Base-by-base conservation (phyloP, 2,329 filamentous ascomycete species). In the Nothomitra cinnamomea region DNA sequence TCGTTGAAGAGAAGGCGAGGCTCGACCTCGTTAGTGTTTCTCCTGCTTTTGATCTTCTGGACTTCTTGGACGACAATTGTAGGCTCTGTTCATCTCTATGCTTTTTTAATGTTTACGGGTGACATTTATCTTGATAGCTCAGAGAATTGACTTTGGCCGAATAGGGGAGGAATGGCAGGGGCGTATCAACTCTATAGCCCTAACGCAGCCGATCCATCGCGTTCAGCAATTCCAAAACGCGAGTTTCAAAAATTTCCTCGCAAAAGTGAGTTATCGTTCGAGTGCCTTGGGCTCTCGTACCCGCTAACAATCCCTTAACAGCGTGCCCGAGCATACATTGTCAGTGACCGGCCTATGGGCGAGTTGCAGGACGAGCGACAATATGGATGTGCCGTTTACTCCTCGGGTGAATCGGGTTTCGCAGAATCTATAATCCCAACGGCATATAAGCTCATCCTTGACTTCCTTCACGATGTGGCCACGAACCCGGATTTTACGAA, bases 21-120 rank as follows among this genome's bases (percentile, higher is more conserved):
- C 62, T 94, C 19, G 80, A 88, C 61, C 63, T 95, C 32, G 72
- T 95, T 49, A 85, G 77, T 1, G 69, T 92, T 15, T 80, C 83
- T 1, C 79, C 84, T 53, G 80, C 80, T 2, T 80, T 79, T 0
- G 73, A 80, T 32, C 69, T 79, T 0, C 65, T 82, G 25, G 61
- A 67, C 13, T 82, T 83, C 57, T 69, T 92, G 8, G 73, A 80
- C 36, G 58, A 72, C 2, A 63, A 76, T 8, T 71, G 70, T 64
- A 73, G 69, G 62, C 82, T 3, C 60, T 8, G 38, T 32, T 49
- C 28, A 28, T 42, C 22, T 13, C 12, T 17, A 21, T 41, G 19
- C 2, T 17, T 24, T 19, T 1, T 8, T 49, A 5, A 55, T n/a
- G 13, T 40, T 32, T 50, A 13, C 15, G 22, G 2, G 15, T 19